Percentiles rank a stretch among this genome's conserved stretches.
Evolutionary conservation across 2,329 filamentous ascomycete species (phyloP).

Genomic region (Colletotrichum cuscutae): DNA sequence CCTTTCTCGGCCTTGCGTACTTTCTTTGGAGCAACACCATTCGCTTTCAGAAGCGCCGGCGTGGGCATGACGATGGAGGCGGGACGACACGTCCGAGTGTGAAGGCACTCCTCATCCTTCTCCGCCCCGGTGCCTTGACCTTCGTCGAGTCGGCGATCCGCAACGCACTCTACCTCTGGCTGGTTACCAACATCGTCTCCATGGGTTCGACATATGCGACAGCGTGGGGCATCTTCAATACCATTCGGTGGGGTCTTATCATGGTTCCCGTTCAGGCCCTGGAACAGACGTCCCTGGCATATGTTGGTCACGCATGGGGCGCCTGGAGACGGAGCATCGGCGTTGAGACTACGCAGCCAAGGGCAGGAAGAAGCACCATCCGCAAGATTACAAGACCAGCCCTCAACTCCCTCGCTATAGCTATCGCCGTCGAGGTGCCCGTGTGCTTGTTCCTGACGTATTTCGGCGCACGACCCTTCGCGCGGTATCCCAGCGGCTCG

Average conservation of each 20-base stretch:
- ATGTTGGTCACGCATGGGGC: constrained; percentile 76
- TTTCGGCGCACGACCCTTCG: constrained; percentile 69
- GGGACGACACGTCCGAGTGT: constrained; percentile 50
- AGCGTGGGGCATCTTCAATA: constrained; percentile 80
- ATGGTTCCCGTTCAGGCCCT: constrained; percentile 78
- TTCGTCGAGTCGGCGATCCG: constrained; percentile 73
- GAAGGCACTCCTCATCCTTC: constrained; percentile 58
- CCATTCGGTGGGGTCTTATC: constrained; percentile 77
- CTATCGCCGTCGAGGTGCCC: constrained; percentile 68
- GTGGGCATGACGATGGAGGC: constrained; percentile 1
- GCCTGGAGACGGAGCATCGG: constrained; percentile 49
- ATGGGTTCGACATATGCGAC: constrained; percentile 75
- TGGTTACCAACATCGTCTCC: constrained; percentile 71
- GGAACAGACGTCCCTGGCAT: constrained; percentile 72
- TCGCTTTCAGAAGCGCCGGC: constrained; percentile 26
- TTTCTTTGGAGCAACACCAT: constrained; percentile 61
- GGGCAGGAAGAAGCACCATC: constrained; percentile 33
- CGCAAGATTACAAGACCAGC: constrained; percentile 62
- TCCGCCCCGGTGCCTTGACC: constrained; percentile 67
- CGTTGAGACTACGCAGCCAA: constrained; percentile 34
- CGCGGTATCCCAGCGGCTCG: constrained; percentile 68
- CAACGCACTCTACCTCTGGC: constrained; percentile 78
- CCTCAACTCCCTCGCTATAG: constrained; percentile 61
- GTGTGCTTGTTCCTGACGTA: constrained; percentile 71
- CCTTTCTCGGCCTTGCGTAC: constrained; percentile 69